Base-by-base conservation (phyloP, 1,284 basidiomycete species). In the Trichosporon sp. region DNA sequence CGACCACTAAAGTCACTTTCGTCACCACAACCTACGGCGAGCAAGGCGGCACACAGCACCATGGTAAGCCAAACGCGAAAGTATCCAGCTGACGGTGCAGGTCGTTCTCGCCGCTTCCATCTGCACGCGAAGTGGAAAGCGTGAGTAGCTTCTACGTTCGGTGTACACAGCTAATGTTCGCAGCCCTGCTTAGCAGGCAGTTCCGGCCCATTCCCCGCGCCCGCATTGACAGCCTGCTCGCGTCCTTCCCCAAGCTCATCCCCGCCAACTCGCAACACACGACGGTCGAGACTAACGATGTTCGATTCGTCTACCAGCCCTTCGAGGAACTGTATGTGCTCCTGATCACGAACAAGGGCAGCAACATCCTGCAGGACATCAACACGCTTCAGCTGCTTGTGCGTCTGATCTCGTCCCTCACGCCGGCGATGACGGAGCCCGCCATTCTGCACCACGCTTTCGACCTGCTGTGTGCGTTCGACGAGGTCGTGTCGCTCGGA, bases 241-340 rank as follows among this genome's bases (percentile, higher is more conserved):
- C 96, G 8, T 96, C 96, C 5, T 99, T 99, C 87, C 95, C 96
- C 10, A 98, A 98, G 84, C 90, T 98, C 77, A 96, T 99, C 77
- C 94, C 94, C n/a, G 89, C 91, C 73, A 94, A 94, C 79, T 95
- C 93, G 16, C 96, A 99, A 85, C 97, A 99, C 85, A 99, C 97
- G 8, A 94, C 94, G 12, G 91, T 97, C 76, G 94, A 97, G 85
- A 96, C 92, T 0, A 84, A 90, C 66, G 92, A 95, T 84, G 94
- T 96, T 69, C 93, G 97, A 77, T 99, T 96, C 83, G 96, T 99
- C 77, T 99, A 98, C 84, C 95, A 98, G 80, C 96, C 96, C 0
- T 89, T 99, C 66, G 97, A 99, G 83, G 96, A 99, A 81, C 90
- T 99, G 66, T 98, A 98, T 84, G 96, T 99, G 76, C 89, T 99